Evolutionary conservation across 768 basidiomycete species (phyloP).

Genomic region (Pleurotus eryngii): DNA sequence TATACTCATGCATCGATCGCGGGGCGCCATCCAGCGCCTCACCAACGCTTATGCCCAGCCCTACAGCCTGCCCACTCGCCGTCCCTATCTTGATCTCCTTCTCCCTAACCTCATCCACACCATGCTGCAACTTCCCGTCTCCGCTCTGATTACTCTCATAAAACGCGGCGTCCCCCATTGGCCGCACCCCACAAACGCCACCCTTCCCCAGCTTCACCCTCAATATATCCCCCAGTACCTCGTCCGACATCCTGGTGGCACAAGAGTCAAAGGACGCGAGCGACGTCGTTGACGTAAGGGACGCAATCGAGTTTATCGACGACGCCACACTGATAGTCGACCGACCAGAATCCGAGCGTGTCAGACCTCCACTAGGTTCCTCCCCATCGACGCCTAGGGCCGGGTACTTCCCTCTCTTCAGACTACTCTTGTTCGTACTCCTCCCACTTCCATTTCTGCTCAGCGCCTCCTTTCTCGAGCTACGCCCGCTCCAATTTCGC

Average conservation of each 20-base stretch:
- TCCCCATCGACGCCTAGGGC: background rate
- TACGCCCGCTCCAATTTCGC: background rate
- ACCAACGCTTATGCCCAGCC: slow-evolving; percentile 6
- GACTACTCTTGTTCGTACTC: slow-evolving; percentile 1
- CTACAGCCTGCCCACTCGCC: background rate
- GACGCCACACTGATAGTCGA: background rate
- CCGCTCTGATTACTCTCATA: background rate
- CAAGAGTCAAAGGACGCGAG: background rate
- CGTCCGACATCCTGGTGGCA: background rate
- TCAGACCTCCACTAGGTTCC: background rate
- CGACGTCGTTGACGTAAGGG: background rate
- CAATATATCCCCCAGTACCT: background rate
- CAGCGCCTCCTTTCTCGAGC: background rate
- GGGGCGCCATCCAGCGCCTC: slow-evolving; percentile 9
- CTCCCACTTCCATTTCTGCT: background rate
- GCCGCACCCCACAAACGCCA: slow-evolving; percentile 1
- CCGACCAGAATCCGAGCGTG: background rate
- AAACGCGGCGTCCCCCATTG: background rate
- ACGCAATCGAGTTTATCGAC: background rate
- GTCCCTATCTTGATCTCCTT: background rate
- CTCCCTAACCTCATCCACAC: background rate
- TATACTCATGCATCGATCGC: slow-evolving; percentile 6
- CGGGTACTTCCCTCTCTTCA: background rate
- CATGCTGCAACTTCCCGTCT: background rate
- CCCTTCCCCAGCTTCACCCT: background rate